Percentiles rank a stretch among this genome's conserved stretches.
Conservation (phyloP, 208 protist genomes). For the Acanthamoeba comandoni region DNA sequence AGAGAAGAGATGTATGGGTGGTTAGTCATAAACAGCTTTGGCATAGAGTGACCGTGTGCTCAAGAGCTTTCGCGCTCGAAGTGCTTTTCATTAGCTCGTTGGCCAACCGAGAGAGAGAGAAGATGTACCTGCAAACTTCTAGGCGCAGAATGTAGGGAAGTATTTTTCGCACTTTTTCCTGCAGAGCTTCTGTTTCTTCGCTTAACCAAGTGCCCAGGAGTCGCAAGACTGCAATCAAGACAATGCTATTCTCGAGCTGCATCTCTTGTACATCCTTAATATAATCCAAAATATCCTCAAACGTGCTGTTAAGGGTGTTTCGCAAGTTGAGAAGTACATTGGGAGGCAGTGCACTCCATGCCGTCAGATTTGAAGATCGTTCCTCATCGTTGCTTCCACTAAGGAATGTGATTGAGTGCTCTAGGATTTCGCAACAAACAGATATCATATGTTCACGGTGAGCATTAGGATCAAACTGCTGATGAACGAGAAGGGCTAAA, state of each 20-base stretch:
- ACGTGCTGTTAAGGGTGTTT: too few relatives aligned
- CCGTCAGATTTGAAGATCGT: not conserved
- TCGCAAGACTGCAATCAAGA: conserved; percentile 57
- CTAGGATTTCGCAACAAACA: conserved; percentile 53
- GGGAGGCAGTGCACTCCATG: too few relatives aligned
- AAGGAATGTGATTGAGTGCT: conserved; percentile 68
- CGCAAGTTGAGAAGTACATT: too few relatives aligned
- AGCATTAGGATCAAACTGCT: not conserved
- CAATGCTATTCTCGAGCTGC: not conserved
- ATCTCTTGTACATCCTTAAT: conserved; percentile 10
- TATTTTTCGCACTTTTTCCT: conserved; percentile 7
- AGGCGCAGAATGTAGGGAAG: conserved; percentile 39
- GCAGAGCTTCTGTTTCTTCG: conserved; percentile 55
- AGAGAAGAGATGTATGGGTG: too few relatives aligned
- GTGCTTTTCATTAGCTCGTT: too few relatives aligned
- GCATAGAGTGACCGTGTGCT: too few relatives aligned
- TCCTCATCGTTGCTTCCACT: not conserved
- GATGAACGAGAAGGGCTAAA: too few relatives aligned
- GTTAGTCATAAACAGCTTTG: too few relatives aligned
- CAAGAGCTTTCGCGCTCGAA: too few relatives aligned
- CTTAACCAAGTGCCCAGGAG: conserved; percentile 60
- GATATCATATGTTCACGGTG: conserved; percentile 42
- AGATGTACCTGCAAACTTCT: conserved; percentile 4
- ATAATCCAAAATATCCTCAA: conserved; percentile 52
- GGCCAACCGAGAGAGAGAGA: not conserved